Conservation (phyloP, 2,329 filamentous ascomycete species). For the Cladorrhinum sp. region DNA sequence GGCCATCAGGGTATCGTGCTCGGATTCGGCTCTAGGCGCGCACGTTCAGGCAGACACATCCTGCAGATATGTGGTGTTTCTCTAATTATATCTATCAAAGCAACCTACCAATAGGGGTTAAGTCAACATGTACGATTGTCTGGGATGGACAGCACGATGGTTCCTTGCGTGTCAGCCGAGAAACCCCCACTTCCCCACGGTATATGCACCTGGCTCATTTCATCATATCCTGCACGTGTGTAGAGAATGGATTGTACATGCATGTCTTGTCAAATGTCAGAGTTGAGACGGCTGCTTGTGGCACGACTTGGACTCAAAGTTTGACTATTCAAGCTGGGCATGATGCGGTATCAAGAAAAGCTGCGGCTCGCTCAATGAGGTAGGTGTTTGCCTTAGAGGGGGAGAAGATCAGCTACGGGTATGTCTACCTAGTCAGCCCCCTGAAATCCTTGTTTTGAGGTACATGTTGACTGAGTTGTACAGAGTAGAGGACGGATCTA, state of each 20-base stretch:
- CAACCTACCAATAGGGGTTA: neutral
- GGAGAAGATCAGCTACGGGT: neutral
- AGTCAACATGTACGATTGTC: neutral
- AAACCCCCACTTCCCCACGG: neutral
- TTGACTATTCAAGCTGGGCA: neutral
- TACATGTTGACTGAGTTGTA: neutral
- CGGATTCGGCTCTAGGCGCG: neutral
- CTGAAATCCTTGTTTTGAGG: neutral
- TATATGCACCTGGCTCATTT: neutral
- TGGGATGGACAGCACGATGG: neutral
- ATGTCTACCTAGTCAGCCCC: neutral
- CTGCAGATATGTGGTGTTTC: neutral
- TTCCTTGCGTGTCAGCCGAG: neutral
- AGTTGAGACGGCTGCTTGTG: neutral
- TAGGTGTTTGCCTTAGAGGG: neutral
- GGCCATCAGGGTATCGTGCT: neutral
- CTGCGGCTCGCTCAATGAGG: neutral
- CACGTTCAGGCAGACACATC: neutral
- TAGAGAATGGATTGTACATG: neutral
- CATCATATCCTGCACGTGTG: neutral
- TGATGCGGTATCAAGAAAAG: neutral
- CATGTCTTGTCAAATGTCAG: neutral
- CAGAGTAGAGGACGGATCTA: neutral
- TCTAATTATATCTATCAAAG: neutral
- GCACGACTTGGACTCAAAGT: neutral